Evolutionary conservation across 2,329 filamentous ascomycete genomes (phyloP), one percentile per base, ranked within the genome.

Genomic region (Chaetomium olivaceum): DNA sequence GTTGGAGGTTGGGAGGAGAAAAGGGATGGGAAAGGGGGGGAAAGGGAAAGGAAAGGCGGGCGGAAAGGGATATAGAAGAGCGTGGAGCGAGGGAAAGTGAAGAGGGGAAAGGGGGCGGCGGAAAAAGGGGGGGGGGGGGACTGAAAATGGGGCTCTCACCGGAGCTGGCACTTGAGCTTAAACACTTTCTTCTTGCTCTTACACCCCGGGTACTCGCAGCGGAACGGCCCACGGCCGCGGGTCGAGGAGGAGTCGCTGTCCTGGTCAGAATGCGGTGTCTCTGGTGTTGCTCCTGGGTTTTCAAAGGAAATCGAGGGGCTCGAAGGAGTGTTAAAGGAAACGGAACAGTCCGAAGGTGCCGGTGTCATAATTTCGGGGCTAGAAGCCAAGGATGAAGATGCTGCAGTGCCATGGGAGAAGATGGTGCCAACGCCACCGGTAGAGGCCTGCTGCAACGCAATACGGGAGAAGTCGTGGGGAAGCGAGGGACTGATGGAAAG

Each of bases 371-470:
- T n/a, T 11, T 25, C 36, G 23, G 29, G 11, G 16, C n/a, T 27
- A 2, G 31, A 51, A 33, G 16, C 2, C 25, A 65, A 46, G 11
- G 57, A 48, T 4, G 23, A n/a, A 12, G 33, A 7, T 23, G 50
- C 7, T 16, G 48, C 21, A 6, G 19, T 33, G 31, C 27, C 51
- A 43, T 7, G 46, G 27, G 2, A 51, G 1, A 11, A 3, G 54
- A 54, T 62, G 63, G 56, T 60, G 60, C 56, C 64, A 62, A 52
- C 56, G 60, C 56, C 56, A 56, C 64, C 50, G 23, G 51, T 29
- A 7, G 23, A 21, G 8, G 21, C 12, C 16, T 46, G 54, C 31
- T 59, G 31, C 29, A 62, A n/a, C 1, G 11, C 7, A 8, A 59
- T 2, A 4, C 7, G 14, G 23, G 33, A 48, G 36, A 54, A 48